Percentiles rank a stretch among this genome's conserved stretches.
phyloP scores from a whole-genome alignment of 495 filamentous ascomycete genomes.

The Tuber calosporum region DNA sequence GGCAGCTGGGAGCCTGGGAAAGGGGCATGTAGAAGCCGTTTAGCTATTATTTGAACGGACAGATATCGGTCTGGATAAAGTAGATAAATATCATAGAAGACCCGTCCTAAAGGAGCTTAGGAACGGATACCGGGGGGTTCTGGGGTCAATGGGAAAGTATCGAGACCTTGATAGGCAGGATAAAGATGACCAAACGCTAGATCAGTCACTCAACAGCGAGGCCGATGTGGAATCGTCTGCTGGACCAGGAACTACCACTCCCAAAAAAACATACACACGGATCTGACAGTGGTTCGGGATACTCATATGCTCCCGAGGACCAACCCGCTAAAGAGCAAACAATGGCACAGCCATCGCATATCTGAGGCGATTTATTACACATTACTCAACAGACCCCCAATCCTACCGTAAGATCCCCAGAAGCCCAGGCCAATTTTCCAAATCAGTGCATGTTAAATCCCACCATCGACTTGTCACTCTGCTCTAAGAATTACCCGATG shows the following conservation, averaged over 20 bases:
- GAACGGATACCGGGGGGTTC: background rate
- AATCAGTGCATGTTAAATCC: background rate
- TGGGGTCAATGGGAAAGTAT: background rate
- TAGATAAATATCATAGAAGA: too few species aligned
- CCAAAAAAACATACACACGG: background rate
- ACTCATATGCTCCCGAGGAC: background rate
- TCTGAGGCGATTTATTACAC: too few species aligned
- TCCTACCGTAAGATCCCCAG: too few species aligned
- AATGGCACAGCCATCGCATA: too few species aligned
- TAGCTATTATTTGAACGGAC: conserved; percentile 27
- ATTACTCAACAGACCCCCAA: too few species aligned
- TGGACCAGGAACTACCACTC: background rate
- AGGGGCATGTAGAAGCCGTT: conserved; percentile 34
- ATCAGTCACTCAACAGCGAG: background rate
- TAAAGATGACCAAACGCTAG: background rate
- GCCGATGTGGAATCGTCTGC: background rate
- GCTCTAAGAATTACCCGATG: background rate
- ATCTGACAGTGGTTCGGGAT: background rate
- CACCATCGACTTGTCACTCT: background rate
- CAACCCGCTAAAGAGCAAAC: too few species aligned
- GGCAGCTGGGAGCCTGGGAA: conserved; percentile 39
- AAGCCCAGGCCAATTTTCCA: background rate
- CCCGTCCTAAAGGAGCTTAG: background rate
- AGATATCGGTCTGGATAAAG: conserved; percentile 9
- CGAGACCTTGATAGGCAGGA: background rate